Percentiles rank a stretch among this genome's conserved stretches.
phyloP scores from a whole-genome alignment of 2,329 filamentous ascomycete species.

The Keithomyces neogunnii region DNA sequence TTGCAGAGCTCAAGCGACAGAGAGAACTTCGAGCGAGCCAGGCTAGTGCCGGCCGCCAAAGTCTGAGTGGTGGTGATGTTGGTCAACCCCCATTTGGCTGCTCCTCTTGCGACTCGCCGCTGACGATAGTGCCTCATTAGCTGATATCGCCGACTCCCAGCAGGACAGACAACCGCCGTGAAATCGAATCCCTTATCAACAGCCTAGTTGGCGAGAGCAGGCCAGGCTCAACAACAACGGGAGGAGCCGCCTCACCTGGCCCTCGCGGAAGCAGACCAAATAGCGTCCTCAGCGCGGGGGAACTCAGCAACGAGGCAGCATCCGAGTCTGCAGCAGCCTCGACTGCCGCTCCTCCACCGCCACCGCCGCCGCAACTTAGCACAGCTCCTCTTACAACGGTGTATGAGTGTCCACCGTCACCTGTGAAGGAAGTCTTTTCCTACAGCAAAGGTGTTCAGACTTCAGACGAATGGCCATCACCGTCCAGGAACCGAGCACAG shows the following conservation, averaged over 20 bases:
- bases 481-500: slow-evolving; percentile 36
- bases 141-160: slow-evolving; percentile 62
- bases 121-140: slow-evolving; percentile 14
- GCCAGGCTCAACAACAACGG: slow-evolving; percentile 57
- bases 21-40: slow-evolving; percentile 76
- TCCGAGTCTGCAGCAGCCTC: slow-evolving; percentile 49
- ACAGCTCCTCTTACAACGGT: slow-evolving; percentile 67
- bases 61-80: slow-evolving; percentile 66
- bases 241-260: slow-evolving; percentile 49
- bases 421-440: slow-evolving; percentile 77
- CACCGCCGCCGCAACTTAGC: slow-evolving; percentile 46
- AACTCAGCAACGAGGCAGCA: slow-evolving; percentile 63
- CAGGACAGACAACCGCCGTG: slow-evolving; percentile 60
- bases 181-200: slow-evolving; percentile 80
- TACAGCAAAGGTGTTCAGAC: slow-evolving; percentile 98
- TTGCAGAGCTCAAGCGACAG: slow-evolving; percentile 91
- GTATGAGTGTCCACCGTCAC: slow-evolving; percentile 70
- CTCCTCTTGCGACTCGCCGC: not conserved
- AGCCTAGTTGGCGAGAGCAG: slow-evolving; percentile 73
- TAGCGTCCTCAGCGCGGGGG: slow-evolving; percentile 74
- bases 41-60: slow-evolving; percentile 60
- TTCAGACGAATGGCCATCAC: slow-evolving; percentile 60
- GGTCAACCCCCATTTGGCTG: slow-evolving; percentile 18
- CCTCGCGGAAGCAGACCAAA: slow-evolving; percentile 69
- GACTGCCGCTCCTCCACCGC: slow-evolving; percentile 25